Evolutionary conservation across 495 filamentous ascomycete genomes (phyloP).

Genomic region (Tuber indicum): DNA sequence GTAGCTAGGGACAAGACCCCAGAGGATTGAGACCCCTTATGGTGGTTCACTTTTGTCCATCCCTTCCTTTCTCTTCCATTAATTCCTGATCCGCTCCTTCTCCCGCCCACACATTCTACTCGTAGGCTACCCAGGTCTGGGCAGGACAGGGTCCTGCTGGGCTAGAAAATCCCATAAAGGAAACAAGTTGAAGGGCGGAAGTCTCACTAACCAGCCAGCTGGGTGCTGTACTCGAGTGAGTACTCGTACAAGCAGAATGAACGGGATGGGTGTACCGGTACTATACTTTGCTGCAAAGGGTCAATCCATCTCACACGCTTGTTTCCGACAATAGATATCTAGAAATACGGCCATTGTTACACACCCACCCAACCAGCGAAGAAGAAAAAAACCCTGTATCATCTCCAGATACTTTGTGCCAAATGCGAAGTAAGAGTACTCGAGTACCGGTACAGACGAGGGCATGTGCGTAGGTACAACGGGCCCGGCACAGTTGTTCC

Average conservation of each 20-base stretch:
- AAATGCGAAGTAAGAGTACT: no score
- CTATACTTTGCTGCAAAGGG: background rate
- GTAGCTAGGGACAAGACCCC: background rate
- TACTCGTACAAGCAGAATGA: background rate
- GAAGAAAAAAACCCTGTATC: no score
- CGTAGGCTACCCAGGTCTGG: background rate
- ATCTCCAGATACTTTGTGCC: no score
- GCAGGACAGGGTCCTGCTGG: background rate
- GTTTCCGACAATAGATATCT: no score
- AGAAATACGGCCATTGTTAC: no score
- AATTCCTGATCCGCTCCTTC: background rate
- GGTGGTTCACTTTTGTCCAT: background rate
- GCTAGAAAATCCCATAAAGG: background rate
- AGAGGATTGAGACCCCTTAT: background rate
- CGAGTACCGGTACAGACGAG: background rate
- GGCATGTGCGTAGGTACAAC: background rate
- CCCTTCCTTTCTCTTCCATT: background rate
- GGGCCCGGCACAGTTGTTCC: background rate
- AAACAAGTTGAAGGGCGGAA: background rate
- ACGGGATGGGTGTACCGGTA: background rate
- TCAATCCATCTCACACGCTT: background rate
- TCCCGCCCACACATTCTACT: background rate
- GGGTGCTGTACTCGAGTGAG: no score
- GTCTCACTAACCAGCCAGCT: background rate
- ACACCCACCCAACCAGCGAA: no score